Base-by-base conservation (phyloP, 2,329 filamentous ascomycete genomes). In the Trichoderma hamatum region DNA sequence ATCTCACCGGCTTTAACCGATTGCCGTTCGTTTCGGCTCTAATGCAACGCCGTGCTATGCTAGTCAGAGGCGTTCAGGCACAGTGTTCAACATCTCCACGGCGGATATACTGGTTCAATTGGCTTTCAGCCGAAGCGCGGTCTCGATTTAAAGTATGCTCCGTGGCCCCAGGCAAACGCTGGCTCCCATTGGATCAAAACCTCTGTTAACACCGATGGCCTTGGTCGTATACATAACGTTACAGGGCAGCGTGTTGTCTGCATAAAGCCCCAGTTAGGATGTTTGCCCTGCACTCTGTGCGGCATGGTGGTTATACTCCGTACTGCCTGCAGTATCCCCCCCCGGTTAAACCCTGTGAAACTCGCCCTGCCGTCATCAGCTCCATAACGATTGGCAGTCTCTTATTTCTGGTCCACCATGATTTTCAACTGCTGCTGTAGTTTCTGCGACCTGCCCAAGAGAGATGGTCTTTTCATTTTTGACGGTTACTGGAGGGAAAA, bases 161-260 rank as follows among this genome's bases (percentile, higher is more conserved):
- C n/a, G n/a, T 49, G 10, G 4, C 62, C n/a, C 5, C 28, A 34
- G 52, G 46, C 26, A 21, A 21, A 5, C 14, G 2, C 6, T 7
- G 21, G 43, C 16, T n/a, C 5, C 3, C 65, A 49, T 66, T 49
- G 63, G 36, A 43, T 26, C 36, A 43, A 26, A 49, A 34, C 34
- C 5, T 46, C 24, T 36, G 49, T 24, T n/a, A 46, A 55, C 52
- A 52, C 52, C 24, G 52, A 34, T 26, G 11, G n/a, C 34, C 24
- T 34, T 16, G 26, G 19, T 28, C 21, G 63, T 46, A 56, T 32
- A 58, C 26, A 58, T 54, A 36, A 54, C 49, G 32, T 64, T 66
- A 56, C 36, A 46, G 63, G 63, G 46, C 60, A 58, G 32, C n/a
- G 3, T 32, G 28, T 64, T 55, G 19, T 43, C 61, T 64, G 61